Base-by-base conservation (phyloP, 2,329 filamentous ascomycete genomes). In the Paecilomyces sp. region DNA sequence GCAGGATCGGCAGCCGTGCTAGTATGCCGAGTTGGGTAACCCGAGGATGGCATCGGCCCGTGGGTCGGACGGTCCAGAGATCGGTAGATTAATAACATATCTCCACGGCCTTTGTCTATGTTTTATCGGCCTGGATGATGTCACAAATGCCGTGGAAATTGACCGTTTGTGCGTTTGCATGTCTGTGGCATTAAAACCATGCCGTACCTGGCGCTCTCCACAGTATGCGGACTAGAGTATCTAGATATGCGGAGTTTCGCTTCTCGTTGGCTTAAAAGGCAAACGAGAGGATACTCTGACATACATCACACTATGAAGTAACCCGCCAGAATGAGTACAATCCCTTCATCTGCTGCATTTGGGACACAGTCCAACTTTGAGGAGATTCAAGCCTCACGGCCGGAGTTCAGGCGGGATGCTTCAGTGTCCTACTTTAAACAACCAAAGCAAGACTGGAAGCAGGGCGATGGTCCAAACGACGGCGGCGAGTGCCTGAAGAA, bases 401-500 rank as follows among this genome's bases (percentile, higher is more conserved):
- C 75, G 31, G 72, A 77, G 41, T 80, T 76, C 65, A 67, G 72
- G 25, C 66, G 62, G 30, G 66, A 73, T 31, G 61, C 66, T 6
- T 65, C 69, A 52, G 65, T 75, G 59, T 74, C 68, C 22, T 76
- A 70, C 61, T 74, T 72, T 36, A 77, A 80, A 64, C 72, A 77
- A 1, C 72, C 72, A 9, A 73, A 76, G 55, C 74, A 75, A 1
- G 61, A 68, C 3, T 80, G 78, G 78, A 74, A 74, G 33, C 65
- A 74, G 50, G 78, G 77, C 22, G 70, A 75, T 24, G 77, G 77
- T 3, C 74, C 70, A 2, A 80, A 75, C 31, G 76, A 79, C 62
- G 70, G 74, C 18, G 80, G 81, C 12, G 77, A 76, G 56, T 74
- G 76, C 59, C 68, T 83, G 63, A 71, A 78, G 58, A 83, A 85